These are phyloP conservation scores for Geranium rotundifolium DNA, from an alignment of 345 rosid genomes.

Conservation along the genomic window DNA sequence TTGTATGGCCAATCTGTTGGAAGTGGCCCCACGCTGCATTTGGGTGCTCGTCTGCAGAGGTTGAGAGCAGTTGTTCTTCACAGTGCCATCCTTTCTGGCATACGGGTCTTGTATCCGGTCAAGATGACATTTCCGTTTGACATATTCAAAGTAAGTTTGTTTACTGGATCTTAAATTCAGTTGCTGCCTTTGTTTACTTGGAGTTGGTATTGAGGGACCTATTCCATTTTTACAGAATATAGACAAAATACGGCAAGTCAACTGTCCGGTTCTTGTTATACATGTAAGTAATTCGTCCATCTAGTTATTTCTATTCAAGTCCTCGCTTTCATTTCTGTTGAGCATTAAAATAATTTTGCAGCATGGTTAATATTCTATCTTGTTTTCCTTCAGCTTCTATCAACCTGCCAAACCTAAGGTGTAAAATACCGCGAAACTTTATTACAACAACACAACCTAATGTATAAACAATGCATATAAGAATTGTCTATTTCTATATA, in stretches of 20 bases:
- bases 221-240: slow-evolving; percentile 57
- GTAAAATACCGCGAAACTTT: background rate
- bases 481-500: too few relatives aligned
- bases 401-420: background rate
- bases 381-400: background rate
- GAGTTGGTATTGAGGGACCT: slow-evolving; percentile 6
- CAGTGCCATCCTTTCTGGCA: slow-evolving; percentile 93
- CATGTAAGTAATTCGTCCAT: slow-evolving; percentile 51
- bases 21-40: slow-evolving; percentile 78
- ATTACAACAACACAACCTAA: background rate
- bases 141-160: slow-evolving; percentile 60
- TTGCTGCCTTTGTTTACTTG: background rate
- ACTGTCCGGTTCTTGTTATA: slow-evolving; percentile 80
- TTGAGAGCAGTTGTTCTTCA: slow-evolving; percentile 89
- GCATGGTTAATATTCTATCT: background rate
- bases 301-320: background rate
- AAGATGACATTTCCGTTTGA: slow-evolving; percentile 96
- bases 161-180: background rate
- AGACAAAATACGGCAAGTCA: slow-evolving; percentile 87
- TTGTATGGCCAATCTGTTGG: slow-evolving; percentile 87
- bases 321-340: background rate
- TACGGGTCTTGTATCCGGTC: slow-evolving; percentile 83
- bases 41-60: slow-evolving; percentile 58
- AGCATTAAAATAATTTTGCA: background rate
- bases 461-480: background rate